Evolutionary conservation across 2,329 filamentous ascomycete species (phyloP), one percentile per base, ranked within the genome.

Genomic region (Geosmithia putterillii): DNA sequence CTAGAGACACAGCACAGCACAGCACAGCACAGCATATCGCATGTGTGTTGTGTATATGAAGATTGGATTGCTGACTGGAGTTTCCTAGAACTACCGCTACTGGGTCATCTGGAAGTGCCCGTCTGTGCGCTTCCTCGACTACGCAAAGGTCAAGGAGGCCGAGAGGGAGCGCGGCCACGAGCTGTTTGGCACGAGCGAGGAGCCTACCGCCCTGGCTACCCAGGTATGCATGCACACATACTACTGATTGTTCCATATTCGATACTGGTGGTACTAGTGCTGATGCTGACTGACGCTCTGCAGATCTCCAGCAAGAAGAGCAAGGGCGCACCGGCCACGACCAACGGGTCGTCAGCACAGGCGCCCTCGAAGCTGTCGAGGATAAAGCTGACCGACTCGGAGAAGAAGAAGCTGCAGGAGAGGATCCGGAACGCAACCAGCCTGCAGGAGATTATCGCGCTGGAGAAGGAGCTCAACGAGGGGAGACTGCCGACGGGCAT

Each of bases 391-490:
- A 95, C 89, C 4, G 87, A 90, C 34, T 81, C 81, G 57, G 92
- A 98, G 73, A 84, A 83, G 69, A 83, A 83, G 70, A 76, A 79
- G 50, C 76, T 96, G 47, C 81, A 94, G 64, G 82, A 87, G 56
- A 73, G 90, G 66, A 94, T 98, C 61, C 80, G 80, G 63, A 86
- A 86, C 56, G 90, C 92, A 6, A 88, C 83, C 60, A 94, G 83
- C 56, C 61, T 98, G 56, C 83, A 88, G 52, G 92, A 96, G 66
- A 94, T 98, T 58, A 82, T 86, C 45, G 74, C 79, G 51, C 62
- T 98, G 57, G 92, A 98, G 69, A 94, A 90, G 69, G 86, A 92
- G 62, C 66, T 96, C 51, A 85, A 86, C 48, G 90, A 96, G 61
- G 92, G 92, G 2, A 73, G 85, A 56, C 73, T 96, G 61, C 90